Base-by-base conservation (phyloP, 2,329 filamentous ascomycete species). In the Diplodia sapinea region DNA sequence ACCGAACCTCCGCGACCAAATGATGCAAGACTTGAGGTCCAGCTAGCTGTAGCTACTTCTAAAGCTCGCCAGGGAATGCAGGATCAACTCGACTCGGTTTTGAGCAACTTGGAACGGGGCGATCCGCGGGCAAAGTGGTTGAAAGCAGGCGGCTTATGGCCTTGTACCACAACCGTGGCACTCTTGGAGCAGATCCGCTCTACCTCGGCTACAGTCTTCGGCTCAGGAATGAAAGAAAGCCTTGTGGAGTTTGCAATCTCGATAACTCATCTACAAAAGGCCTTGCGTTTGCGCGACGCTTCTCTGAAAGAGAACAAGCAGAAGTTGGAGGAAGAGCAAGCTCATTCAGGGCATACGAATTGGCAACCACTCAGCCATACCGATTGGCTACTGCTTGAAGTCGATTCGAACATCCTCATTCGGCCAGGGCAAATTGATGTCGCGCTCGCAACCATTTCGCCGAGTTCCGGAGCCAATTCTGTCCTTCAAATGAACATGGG, bases 401-500 rank as follows among this genome's bases (percentile, higher is more conserved):
- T 92, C 15, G 89, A 92, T 63, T 81, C 84, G 0, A 83, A 90
- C 68, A 75, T 92, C 2, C 79, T 89, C 33, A 87, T 92, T 64
- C 84, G 89, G 0, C 78, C 82, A 0, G 84, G 85, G 2, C 89
- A 92, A 70, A 81, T 89, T 0, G 81, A 87, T 4, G 88, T 92
- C 7, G 88, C 89, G 0, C 70, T 79, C 1, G 85, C 87, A 0
- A 91, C 86, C 20, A 87, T 89, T 1, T 77, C 77, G 0, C 88
- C 89, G 0, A 66, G 71, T 0, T 86, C 84, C 0, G 77, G 79
- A 0, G 70, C 76, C 0, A 90, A 89, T 68, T 87, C 87, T 0
- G 86, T 90, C 0, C 70, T 90, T 1, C 88, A 91, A 69, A 83
- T 91, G 76, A 87, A 89, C 69, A 91, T 91, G 88, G 88, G 88